These are phyloP conservation scores for Herpetomonas tarakana DNA, from an alignment of 208 protist genomes.

Conservation along the genomic window DNA sequence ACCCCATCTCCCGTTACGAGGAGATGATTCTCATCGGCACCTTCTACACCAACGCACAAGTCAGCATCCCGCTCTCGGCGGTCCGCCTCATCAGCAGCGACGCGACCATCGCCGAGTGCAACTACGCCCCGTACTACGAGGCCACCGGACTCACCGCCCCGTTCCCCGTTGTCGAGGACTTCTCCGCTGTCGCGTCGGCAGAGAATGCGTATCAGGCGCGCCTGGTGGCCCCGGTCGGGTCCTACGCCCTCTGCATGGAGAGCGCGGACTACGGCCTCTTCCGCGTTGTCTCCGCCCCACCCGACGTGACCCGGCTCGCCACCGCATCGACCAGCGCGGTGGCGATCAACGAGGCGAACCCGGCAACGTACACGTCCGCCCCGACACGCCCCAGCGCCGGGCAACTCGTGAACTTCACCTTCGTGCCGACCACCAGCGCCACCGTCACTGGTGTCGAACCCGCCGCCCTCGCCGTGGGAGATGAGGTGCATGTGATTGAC, in stretches of 20 bases:
- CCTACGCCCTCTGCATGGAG: conserved; percentile 77
- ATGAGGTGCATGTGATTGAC: conserved; percentile 65
- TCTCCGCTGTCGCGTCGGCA: conserved; percentile 16
- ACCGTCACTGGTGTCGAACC: conserved; percentile 3
- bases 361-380: conserved; percentile 29
- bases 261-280: conserved; percentile 48
- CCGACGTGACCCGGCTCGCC: conserved; percentile 1
- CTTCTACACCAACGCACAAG: conserved; percentile 27
- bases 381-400: conserved; percentile 45
- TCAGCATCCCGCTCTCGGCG: conserved; percentile 12
- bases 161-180: conserved; percentile 26
- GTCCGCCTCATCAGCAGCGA: conserved; percentile 41
- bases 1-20: conserved; percentile 62
- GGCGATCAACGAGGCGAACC: conserved; percentile 31
- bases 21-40: conserved; percentile 54
- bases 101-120: conserved; percentile 58
- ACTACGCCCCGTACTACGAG: conserved; percentile 68
- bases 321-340: conserved; percentile 15
- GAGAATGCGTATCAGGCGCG: conserved; percentile 42
- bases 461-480: conserved; percentile 22
- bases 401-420: conserved; percentile 57
- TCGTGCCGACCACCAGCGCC: conserved; percentile 16
- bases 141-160: conserved; percentile 8
- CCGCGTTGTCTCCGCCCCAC: conserved; percentile 33
- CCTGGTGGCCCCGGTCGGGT: conserved; percentile 22